Conservation (phyloP, 1,139 yeast genomes). For the Pichia sp. region DNA sequence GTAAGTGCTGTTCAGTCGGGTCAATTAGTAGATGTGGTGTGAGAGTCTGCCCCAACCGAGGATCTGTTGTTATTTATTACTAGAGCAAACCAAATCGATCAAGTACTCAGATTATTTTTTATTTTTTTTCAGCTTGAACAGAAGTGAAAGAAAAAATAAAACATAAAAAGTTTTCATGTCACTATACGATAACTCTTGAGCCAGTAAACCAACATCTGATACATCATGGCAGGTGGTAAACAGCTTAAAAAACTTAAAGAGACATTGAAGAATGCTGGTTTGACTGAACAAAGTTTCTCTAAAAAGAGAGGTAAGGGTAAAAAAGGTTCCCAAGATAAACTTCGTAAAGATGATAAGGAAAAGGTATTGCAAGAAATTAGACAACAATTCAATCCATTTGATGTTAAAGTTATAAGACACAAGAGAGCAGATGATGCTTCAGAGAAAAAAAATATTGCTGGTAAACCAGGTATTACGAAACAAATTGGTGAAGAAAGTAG, state of each 20-base stretch:
- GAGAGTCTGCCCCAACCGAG: too few species aligned
- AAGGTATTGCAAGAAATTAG: slow-evolving; percentile 56
- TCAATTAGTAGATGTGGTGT: too few species aligned
- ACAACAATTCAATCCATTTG: slow-evolving; percentile 84
- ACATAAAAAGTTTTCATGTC: not conserved
- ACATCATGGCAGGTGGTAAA: slow-evolving; percentile 68
- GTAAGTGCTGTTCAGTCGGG: too few species aligned
- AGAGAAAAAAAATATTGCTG: slow-evolving; percentile 55
- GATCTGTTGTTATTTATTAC: too few species aligned
- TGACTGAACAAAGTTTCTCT: slow-evolving; percentile 70
- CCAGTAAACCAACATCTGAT: not conserved
- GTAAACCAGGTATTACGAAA: slow-evolving; percentile 65
- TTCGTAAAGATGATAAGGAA: slow-evolving; percentile 59
- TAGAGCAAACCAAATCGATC: too few species aligned
- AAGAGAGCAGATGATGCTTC: slow-evolving; percentile 59
- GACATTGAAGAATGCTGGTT: slow-evolving; percentile 67
- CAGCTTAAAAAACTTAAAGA: slow-evolving; percentile 79
- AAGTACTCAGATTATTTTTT: too few species aligned
- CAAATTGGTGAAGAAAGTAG: slow-evolving; percentile 75
- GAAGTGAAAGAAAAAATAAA: too few species aligned
- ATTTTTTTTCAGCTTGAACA: too few species aligned
- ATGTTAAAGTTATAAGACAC: slow-evolving; percentile 59
- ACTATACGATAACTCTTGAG: not conserved
- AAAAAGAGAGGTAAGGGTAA: slow-evolving; percentile 40
- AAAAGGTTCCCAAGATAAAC: slow-evolving; percentile 49